Conservation (phyloP, 768 basidiomycete species). For the Russula emetica region DNA sequence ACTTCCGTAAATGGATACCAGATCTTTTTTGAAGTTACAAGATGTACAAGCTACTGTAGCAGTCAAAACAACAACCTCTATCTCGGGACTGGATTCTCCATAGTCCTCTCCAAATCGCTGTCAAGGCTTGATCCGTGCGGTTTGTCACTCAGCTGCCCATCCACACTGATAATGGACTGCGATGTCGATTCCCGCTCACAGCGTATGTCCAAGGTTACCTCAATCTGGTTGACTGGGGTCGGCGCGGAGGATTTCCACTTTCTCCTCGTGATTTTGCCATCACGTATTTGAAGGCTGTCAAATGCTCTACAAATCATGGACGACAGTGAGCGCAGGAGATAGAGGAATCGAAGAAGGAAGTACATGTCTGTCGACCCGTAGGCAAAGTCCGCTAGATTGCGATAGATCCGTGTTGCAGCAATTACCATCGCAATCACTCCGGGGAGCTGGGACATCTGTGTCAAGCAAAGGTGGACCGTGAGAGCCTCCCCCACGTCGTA, state of each 20-base stretch:
- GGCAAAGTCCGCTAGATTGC: neutral
- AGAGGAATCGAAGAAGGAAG: neutral
- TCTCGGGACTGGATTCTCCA: neutral
- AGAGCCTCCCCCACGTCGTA: neutral
- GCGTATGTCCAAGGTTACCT: neutral
- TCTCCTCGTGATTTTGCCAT: too few species aligned
- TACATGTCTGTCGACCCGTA: neutral
- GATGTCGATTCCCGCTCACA: neutral
- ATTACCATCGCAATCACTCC: neutral
- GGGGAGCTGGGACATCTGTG: neutral
- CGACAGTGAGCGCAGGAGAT: too few species aligned
- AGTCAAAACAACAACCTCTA: neutral
- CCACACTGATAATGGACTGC: neutral
- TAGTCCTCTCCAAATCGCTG: neutral
- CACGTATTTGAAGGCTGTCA: fast-evolving
- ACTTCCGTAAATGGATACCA: too few species aligned
- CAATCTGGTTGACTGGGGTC: neutral
- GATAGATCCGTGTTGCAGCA: neutral
- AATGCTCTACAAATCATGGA: neutral
- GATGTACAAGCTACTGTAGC: neutral
- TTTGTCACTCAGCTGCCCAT: neutral
- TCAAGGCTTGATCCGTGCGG: neutral
- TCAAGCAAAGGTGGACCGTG: neutral
- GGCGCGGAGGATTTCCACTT: neutral
- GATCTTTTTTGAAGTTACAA: neutral